Evolutionary conservation across 164 flowering plant genomes (phyloP), one percentile per base, ranked within the genome.

Genomic region (Echeveria elegans): DNA sequence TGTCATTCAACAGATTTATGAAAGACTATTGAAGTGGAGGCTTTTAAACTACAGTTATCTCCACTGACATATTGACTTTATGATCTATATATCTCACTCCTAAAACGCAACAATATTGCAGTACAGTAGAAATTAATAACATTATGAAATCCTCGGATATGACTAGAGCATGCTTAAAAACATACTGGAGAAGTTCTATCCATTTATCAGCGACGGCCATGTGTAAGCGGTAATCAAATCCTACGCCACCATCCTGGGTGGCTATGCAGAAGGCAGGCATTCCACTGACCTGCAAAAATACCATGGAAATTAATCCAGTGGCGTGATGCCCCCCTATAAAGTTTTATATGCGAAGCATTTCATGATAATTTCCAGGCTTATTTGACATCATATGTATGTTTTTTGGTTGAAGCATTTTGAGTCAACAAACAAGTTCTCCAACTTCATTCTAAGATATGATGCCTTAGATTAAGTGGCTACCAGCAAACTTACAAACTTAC

Each of bases 131-230:
- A 43, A 43, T 4, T 18, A 40, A 40, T 19, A 65, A 26, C 19
- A 9, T 18, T 53, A n/a, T 0, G 18, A 65, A 23, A 18, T 14
- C 29, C 2, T 40, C 21, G 14, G 53, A 5, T 3, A 5, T 19
- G 34, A 52, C 36, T 28, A 28, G 29, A 29, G 52, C 24, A 62
- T 7, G 29, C 34, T 28, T 11, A 56, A 41, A 21, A n/a, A 72
- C 94, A 59, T 83, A 95, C 99, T 92, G 75, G 64, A 92, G 94
- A 70, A 88, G 75, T 75, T 95, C 97, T 64, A 95, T 92, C 99
- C 99, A 95, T 68, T 95, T 95, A 80, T 95, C 99, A 73, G 99
- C 92, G 72, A 92, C 70, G 41, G 99, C 99, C 99, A 95, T 95
- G 73, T 95, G 97, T 63, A 95, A 83, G 64, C 99, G 96, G 73